Evolutionary conservation across 2,329 filamentous ascomycete species (phyloP), one percentile per base, ranked within the genome.

Genomic region (Trichoderma afroharzianum): DNA sequence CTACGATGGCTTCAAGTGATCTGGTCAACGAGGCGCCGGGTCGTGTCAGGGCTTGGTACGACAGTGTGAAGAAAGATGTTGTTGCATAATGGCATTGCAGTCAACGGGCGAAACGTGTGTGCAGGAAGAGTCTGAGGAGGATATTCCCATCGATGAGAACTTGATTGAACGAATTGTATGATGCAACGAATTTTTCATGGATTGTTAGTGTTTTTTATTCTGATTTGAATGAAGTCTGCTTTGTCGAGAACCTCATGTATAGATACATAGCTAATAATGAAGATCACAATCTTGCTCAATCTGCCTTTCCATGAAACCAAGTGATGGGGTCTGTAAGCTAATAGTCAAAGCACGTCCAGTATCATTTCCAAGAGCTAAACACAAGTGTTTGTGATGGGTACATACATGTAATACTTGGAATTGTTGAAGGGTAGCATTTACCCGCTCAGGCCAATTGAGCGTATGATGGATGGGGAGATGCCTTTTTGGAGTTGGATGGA

Each of bases 351-450:
- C 39, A n/a, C 39, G 0, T n/a, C 39, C 15, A 43, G 15, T 9
- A 43, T 43, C 39, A 9, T n/a, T 39, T 18, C 36, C 6, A 6
- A 39, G 6, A 3, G 3, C 36, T 3, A 39, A 18, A 8, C 1
- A 18, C 15, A 18, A 8, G 6, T 39, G 8, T 8, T 3, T 9
- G 7, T n/a, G 39, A n/a, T n/a, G n/a, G n/a, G n/a, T n/a, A n/a
- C n/a, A n/a, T 8, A 8, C 1, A 3, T 39, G 3, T 6, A 39
- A 18, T 8, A 8, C 1, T 4, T 39, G 1, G 3, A 18, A 8
- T 18, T 18, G 15, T 4, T 4, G 0, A 18, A 39, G 15, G 18
- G 36, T 39, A 39, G 3, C 0, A 18, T 4, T 1, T 18, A 39
- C 6, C 0, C 15, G 0, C 15, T 18, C 6, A 1, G 15, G 36